phyloP scores from a whole-genome alignment of 306 rosid species.

The Cicer pinnatifidum region DNA sequence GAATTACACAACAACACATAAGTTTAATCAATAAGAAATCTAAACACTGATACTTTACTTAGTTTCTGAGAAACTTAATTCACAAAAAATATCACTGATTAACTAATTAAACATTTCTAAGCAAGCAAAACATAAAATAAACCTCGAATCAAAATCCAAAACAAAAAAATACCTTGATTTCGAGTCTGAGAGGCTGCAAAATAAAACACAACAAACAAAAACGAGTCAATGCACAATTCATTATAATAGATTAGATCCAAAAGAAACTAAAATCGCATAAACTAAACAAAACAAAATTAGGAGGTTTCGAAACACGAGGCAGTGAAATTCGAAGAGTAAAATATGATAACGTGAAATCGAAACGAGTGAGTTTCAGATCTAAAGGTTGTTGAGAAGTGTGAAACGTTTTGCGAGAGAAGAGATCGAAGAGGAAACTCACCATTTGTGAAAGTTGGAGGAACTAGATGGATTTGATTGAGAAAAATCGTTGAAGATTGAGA shows the following conservation, averaged over 20 bases:
- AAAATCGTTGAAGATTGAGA: constrained; percentile 47
- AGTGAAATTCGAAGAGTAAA: constrained; percentile 35
- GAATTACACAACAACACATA: constrained; percentile 22
- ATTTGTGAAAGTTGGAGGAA: constrained; percentile 56
- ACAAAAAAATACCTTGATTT: constrained; percentile 77
- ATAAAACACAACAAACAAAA: constrained; percentile 44
- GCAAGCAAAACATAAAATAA: constrained; percentile 40
- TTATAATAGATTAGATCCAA: constrained; percentile 65
- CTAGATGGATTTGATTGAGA: constrained; percentile 31
- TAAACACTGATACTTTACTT: constrained; percentile 1
- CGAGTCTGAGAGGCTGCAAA: constrained; percentile 99
- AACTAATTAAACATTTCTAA: constrained; percentile 38
- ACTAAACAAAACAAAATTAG: constrained; percentile 36
- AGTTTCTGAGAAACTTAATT: constrained; percentile 39
- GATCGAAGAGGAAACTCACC: constrained; percentile 65
- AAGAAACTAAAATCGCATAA: constrained; percentile 40
- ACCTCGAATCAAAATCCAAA: constrained; percentile 20
- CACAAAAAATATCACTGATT: background rate
- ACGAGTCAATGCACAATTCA: constrained; percentile 52
- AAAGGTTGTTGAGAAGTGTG: constrained; percentile 49
- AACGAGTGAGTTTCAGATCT: constrained; percentile 66
- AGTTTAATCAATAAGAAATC: constrained; percentile 40
- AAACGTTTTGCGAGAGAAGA: constrained; percentile 28
- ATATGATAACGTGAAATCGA: constrained; percentile 52
- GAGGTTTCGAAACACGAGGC: constrained; percentile 20